Conservation (phyloP, 2,329 filamentous ascomycete species). For the Ramichloridium luteum region DNA sequence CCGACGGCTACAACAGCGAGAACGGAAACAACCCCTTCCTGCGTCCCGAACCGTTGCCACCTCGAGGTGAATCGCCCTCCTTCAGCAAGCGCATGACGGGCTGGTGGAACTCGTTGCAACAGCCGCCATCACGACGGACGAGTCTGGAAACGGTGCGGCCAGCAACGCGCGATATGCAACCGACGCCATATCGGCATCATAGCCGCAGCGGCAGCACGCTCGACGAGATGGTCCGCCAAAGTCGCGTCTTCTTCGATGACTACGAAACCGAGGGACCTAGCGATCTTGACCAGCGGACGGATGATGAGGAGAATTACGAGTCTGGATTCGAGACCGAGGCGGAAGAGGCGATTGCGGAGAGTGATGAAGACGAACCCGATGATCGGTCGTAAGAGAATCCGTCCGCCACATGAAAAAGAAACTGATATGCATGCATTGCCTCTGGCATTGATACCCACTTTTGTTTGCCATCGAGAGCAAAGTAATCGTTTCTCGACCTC, state of each 20-base stretch:
- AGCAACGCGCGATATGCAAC: conserved; percentile 5
- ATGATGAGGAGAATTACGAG: conserved; percentile 8
- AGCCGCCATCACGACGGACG: conserved; percentile 10
- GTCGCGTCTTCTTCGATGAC: conserved; percentile 37
- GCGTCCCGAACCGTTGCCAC: conserved; percentile 4
- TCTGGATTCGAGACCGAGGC: conserved; percentile 1
- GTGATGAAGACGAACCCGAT: background rate
- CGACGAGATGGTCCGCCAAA: conserved; percentile 34
- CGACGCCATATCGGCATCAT: conserved; percentile 1
- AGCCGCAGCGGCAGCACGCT: conserved; percentile 25
- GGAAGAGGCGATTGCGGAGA: background rate
- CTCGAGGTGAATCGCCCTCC: conserved; percentile 18
- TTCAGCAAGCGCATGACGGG: conserved; percentile 21
- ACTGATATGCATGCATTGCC: too few relatives aligned
- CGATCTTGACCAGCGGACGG: background rate
- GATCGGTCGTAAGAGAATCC: too few relatives aligned
- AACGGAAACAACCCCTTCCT: conserved; percentile 2
- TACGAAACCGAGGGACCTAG: conserved; percentile 12
- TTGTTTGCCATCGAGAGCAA: too few relatives aligned
- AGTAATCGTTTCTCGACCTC: too few relatives aligned
- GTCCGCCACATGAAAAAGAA: too few relatives aligned
- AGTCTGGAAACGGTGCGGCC: conserved; percentile 15
- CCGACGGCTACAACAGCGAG: background rate
- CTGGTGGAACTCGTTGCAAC: conserved; percentile 16
- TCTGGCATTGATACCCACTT: too few relatives aligned